phyloP scores from a whole-genome alignment of 345 rosid species.

The Citrus sp. region DNA sequence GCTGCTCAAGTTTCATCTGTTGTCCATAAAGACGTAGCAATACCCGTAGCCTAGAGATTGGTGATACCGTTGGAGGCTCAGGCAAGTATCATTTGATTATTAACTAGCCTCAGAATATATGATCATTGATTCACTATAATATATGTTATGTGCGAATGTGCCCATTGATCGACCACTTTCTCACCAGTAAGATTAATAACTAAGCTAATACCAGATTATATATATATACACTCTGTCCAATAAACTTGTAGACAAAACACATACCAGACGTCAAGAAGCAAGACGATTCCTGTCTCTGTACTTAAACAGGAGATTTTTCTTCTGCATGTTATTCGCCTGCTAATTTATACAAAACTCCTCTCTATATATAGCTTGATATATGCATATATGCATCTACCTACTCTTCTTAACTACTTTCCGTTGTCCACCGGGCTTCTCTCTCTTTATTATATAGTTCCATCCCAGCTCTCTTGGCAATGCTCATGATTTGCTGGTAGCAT shows the following conservation, averaged over 20 bases:
- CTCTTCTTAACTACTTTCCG: neutral
- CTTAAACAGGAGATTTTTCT: neutral
- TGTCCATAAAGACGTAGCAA: neutral
- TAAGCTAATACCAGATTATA: neutral
- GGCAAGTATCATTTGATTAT: neutral
- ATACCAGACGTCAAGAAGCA: neutral
- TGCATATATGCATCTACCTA: neutral
- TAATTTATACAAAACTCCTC: too few species aligned
- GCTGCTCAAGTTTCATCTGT: neutral
- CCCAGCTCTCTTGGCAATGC: neutral
- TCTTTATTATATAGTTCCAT: neutral
- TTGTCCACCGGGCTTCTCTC: neutral
- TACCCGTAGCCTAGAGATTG: constrained; percentile 16
- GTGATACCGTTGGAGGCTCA: constrained; percentile 9
- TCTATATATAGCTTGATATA: too few species aligned
- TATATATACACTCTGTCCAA: neutral
- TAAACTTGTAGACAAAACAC: neutral
- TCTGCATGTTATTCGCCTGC: neutral
- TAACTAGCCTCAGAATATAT: neutral
- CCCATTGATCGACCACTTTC: neutral
- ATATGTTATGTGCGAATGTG: neutral
- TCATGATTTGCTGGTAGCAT: neutral
- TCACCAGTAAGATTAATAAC: neutral
- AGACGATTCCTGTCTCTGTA: neutral
- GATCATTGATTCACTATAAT: neutral